Conservation (phyloP, 2,329 filamentous ascomycete species). For the Stromatinia cepivora region DNA sequence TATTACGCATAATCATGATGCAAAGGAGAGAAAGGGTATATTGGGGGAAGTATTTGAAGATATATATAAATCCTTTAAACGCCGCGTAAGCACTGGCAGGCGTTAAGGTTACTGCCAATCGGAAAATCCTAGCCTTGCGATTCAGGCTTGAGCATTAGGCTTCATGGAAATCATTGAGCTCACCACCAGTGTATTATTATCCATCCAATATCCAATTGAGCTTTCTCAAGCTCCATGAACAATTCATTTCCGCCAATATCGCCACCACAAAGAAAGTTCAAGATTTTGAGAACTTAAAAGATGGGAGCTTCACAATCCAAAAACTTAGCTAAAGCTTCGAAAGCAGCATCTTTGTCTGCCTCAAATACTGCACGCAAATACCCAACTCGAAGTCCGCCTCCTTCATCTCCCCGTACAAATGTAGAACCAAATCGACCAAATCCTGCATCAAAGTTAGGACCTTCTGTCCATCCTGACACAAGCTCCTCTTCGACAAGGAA, state of each 20-base stretch:
- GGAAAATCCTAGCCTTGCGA: neutral
- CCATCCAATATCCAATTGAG: neutral
- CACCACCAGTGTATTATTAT: neutral
- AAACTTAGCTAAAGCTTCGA: conserved; percentile 30
- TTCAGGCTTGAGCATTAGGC: neutral
- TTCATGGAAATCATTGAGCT: conserved; percentile 11
- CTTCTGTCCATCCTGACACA: conserved; percentile 26
- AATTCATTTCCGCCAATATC: neutral
- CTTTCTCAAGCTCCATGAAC: neutral
- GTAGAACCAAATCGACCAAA: conserved; percentile 15
- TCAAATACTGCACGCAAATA: conserved; percentile 37
- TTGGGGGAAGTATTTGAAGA: neutral
- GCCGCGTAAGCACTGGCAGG: conserved; percentile 1
- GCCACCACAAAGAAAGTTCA: neutral
- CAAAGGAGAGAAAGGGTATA: neutral
- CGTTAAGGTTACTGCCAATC: neutral
- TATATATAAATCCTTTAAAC: neutral
- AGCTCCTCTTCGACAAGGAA: conserved; percentile 20
- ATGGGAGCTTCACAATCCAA: conserved; percentile 39
- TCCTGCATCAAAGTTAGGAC: conserved; percentile 21
- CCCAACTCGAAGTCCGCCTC: conserved; percentile 34
- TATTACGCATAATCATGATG: neutral
- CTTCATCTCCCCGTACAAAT: conserved; percentile 24
- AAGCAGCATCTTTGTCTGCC: conserved; percentile 26
- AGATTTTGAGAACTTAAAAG: neutral